Evolutionary conservation across 2,329 filamentous ascomycete species (phyloP), one percentile per base, ranked within the genome.

Genomic region (Elsinoe batatas): DNA sequence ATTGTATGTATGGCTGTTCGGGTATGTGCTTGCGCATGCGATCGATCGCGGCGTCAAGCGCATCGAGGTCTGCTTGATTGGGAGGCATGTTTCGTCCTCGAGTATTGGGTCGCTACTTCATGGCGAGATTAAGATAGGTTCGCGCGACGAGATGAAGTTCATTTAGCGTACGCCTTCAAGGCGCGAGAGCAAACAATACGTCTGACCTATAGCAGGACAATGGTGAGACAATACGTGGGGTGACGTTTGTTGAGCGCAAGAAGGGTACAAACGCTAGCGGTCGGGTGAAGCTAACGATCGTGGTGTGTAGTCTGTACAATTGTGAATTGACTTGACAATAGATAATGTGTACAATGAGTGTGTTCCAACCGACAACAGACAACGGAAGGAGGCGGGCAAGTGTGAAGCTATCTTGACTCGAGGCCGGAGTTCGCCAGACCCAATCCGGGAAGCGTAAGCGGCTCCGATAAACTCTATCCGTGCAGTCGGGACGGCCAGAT

Each of bases 1-100:
- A 74, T 46, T 76, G 64, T 42, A 76, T 68, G 57, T 77, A 77
- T 10, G 74, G 74, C 54, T 72, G 65, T 18, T 62, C 63, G n/a
- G 70, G 69, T n/a, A 72, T 69, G 47, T 64, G 60, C 15, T 65
- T 63, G 61, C 68, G 69, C 62, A 76, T 73, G 65, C 72, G 73
- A 59, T 71, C 69, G 58, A 74, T 65, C 40, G 68, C 64, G 43
- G 59, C 59, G 58, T 76, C 69, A 50, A 76, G 47, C 32, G 42
- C 38, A 30, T 55, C 53, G 33, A 55, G 37, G 13, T 55, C 53
- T 22, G 46, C 40, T 36, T 37, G 53, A 17, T 44, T 33, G 38
- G 30, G 47, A 51, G 47, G 47, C 47, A 51, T 51, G 17, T 38
- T 49, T 51, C 32, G 47, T 51, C 47, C 47, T 51, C 47, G 47